Percentiles rank a stretch among this genome's conserved stretches.
Evolutionary conservation across 148 eudicot genomes (phyloP).

Genomic region (Silene conica): DNA sequence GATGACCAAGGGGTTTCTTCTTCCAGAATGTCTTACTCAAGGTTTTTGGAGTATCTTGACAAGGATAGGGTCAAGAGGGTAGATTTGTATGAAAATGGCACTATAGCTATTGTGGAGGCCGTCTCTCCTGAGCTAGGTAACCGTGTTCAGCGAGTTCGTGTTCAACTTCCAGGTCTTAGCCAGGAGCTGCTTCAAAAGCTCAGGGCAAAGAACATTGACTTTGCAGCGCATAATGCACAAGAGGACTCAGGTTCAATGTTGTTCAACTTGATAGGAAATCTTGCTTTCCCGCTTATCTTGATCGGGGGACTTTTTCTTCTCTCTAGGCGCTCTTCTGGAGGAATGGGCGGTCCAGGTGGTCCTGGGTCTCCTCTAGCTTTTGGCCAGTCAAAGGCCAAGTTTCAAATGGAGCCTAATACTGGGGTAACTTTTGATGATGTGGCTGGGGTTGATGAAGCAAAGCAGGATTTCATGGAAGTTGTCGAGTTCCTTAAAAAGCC

Average conservation of each 20-base stretch:
- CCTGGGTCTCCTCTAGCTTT: slow-evolving; percentile 74
- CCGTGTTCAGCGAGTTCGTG: slow-evolving; percentile 88
- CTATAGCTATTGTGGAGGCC: slow-evolving; percentile 95
- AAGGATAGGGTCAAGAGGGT: slow-evolving; percentile 85
- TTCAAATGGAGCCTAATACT: slow-evolving; percentile 97
- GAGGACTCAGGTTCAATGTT: slow-evolving; percentile 82
- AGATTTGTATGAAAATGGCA: slow-evolving; percentile 89
- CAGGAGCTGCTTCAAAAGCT: slow-evolving; percentile 98
- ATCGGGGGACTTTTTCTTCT: slow-evolving; percentile 93
- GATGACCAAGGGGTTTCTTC: slow-evolving; percentile 95
- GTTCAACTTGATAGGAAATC: slow-evolving; percentile 82
- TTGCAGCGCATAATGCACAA: slow-evolving; percentile 95
- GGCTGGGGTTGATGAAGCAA: slow-evolving; percentile 99
- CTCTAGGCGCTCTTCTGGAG: slow-evolving; percentile 77
- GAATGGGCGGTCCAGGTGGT: slow-evolving; percentile 98
- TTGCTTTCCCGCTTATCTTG: slow-evolving; percentile 79
- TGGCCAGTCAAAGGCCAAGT: slow-evolving; percentile 94
- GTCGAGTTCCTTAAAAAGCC: slow-evolving; percentile 96
- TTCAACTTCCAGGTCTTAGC: slow-evolving; percentile 94
- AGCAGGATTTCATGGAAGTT: slow-evolving; percentile 97
- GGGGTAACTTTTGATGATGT: slow-evolving; percentile 96
- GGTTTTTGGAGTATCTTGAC: slow-evolving; percentile 89
- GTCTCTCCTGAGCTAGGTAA: slow-evolving; percentile 92
- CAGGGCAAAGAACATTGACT: slow-evolving; percentile 90
- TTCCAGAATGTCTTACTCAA: slow-evolving; percentile 95